Evolutionary conservation across 106 monocot species (phyloP), one percentile per base, ranked within the genome.

Genomic region (Apostasia shenzhenica): DNA sequence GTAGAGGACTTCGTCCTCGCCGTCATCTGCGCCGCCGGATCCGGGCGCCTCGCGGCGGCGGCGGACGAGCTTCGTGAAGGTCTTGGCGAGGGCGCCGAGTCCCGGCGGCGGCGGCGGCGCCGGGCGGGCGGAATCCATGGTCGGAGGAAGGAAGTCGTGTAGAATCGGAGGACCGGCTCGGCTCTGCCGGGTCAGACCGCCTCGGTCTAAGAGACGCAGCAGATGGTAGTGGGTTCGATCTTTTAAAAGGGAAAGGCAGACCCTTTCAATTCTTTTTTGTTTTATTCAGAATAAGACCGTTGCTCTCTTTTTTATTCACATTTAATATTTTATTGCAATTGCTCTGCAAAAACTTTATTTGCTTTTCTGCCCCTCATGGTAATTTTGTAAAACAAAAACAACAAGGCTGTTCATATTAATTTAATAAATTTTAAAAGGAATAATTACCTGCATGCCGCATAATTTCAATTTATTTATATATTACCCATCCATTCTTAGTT

Each of bases 1-100:
- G 7, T 58, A 9, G 14, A 62, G 52, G 46, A 1, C 11, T 6
- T 54, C 37, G 14, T 68, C 55, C 1, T 59, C 14, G 3, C 70
- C 44, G 6, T 62, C 54, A 0, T 12, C 41, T 6, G 62, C 53
- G 44, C 55, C 55, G 48, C 52, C 76, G n/a, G 55, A 57, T 54
- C 54, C 42, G 57, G 65, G 14, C 57, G 42, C 8, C 5, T 12
- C 6, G 2, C 66, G 74, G 57, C 64, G 69, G n/a, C 64, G 52
- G 39, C 74, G 74, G 57, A 74, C 65, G 69, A 80, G 41, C 63
- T 59, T 74, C 5, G 69, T 75, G 57, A 75, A 45, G 51, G 80
- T 66, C 42, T 68, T 68, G 1, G 65, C 41, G 48, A 65, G 48
- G 26, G 43, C 2, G 65, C 42, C 47, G 8, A 65, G 14, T 8